Percentiles rank a stretch among this genome's conserved stretches.
phyloP scores from a whole-genome alignment of 148 eudicot genomes.

The Silene conica region DNA sequence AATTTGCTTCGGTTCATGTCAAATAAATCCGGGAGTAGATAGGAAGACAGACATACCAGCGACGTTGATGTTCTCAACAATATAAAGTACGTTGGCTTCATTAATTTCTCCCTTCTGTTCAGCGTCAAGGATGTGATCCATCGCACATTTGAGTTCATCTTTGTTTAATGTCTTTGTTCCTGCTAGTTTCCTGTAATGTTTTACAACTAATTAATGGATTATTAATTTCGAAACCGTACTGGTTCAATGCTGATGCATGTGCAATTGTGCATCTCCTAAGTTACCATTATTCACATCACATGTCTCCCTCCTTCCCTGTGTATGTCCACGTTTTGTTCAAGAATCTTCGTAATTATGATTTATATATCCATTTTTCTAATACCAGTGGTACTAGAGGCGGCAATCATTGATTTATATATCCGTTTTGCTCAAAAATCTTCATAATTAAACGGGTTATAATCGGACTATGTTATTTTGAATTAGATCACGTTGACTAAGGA shows the following conservation, averaged over 20 bases:
- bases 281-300: not conserved
- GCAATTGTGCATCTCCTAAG: not conserved
- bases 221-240: not conserved
- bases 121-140: conserved; percentile 78
- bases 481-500: too few relatives aligned
- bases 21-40: too few relatives aligned
- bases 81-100: conserved; percentile 83
- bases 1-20: too few relatives aligned
- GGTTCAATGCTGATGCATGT: not conserved
- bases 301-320: not conserved
- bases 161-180: conserved; percentile 48
- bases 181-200: conserved; percentile 45
- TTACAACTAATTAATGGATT: not conserved
- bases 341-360: not conserved
- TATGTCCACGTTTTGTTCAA: not conserved
- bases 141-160: conserved; percentile 59
- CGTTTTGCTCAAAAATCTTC: too few relatives aligned
- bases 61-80: conserved; percentile 83
- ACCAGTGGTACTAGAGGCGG: too few relatives aligned
- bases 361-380: too few relatives aligned
- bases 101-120: conserved; percentile 77
- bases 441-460: too few relatives aligned
- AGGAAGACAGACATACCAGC: conserved; percentile 66
- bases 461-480: too few relatives aligned
- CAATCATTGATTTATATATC: too few relatives aligned